Evolutionary conservation across 1,139 yeast species (phyloP), one percentile per base, ranked within the genome.

Genomic region (Wickerhamomyces sp.): DNA sequence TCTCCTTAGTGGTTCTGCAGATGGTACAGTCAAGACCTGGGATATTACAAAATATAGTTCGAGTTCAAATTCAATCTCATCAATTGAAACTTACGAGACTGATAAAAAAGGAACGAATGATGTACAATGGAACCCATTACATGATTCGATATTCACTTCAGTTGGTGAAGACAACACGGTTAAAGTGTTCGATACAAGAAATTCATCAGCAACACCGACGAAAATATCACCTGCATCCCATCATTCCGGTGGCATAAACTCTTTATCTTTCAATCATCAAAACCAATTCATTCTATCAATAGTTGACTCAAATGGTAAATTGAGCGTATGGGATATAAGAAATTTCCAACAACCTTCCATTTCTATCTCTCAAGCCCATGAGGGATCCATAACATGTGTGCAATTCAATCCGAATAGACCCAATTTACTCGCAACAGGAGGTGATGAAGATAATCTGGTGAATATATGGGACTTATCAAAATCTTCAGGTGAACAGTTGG

Each of bases 351-450:
- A 39, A 8, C 59, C 61, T 3, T 57, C 64, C 1, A 44, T 58
- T n/a, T 42, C 36, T 28, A 42, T 56, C 18, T 49, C 59, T 16
- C 44, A 57, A 6, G 79, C 78, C 17, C 95, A 84, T 44, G 49
- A 63, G 0, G 82, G 71, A 16, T 65, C 85, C 1, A 69, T 88
- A 8, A 81, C 95, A 0, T 68, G 78, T 19, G 57, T 87, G 11
- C 76, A 82, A 50, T 91, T 96, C 94, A 86, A 86, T 42, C 91
- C 91, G 0, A 66, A 62, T 26, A 58, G 60, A 28, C 71, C 71
- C 20, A 66, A 77, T 3, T 59, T 87, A 1, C 51, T 91, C 14
- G 95, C 88, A 0, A 70, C 88, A 2, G 78, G 83, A 0, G 85
- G 95, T 0, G 68, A 66, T 35, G 59, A 65, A 1, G 97, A 89